Conservation (phyloP, 2,329 filamentous ascomycete species). For the Triangularia setosa region DNA sequence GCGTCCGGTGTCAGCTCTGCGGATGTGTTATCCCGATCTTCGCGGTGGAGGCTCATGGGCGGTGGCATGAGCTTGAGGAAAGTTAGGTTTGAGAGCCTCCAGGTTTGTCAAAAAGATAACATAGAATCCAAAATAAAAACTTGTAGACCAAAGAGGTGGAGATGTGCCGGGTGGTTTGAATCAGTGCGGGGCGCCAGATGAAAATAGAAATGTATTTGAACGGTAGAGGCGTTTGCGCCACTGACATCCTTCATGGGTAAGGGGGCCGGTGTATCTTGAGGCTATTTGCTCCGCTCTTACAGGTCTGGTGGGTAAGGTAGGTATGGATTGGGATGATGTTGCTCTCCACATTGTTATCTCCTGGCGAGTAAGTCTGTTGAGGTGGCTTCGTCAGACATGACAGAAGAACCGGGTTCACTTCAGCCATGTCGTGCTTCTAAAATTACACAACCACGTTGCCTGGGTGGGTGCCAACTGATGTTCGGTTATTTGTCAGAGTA, state of each 20-base stretch:
- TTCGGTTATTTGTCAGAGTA: not conserved
- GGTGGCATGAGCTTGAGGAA: constrained; percentile 24
- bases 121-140: not conserved
- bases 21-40: constrained; percentile 28
- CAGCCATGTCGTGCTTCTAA: not conserved
- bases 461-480: not conserved
- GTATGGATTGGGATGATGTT: too few relatives aligned
- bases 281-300: not conserved
- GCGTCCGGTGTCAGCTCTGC: constrained; percentile 25
- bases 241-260: not conserved
- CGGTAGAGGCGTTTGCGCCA: not conserved
- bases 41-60: constrained; percentile 29
- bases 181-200: not conserved
- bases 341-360: too few relatives aligned
- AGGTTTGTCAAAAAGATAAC: not conserved
- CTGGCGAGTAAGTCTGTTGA: not conserved
- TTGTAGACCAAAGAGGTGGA: too few relatives aligned
- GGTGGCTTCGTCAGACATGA: not conserved
- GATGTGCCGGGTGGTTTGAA: too few relatives aligned
- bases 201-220: not conserved
- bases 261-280: not conserved
- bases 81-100: not conserved
- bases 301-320: not conserved
- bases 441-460: not conserved
- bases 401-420: not conserved